A percentile compares a stretch with the other conserved stretches of the same genome.
These are phyloP conservation scores for Chaetoscypha palmicola DNA, from an alignment of 2,329 filamentous ascomycete genomes.

Conservation along the genomic window DNA sequence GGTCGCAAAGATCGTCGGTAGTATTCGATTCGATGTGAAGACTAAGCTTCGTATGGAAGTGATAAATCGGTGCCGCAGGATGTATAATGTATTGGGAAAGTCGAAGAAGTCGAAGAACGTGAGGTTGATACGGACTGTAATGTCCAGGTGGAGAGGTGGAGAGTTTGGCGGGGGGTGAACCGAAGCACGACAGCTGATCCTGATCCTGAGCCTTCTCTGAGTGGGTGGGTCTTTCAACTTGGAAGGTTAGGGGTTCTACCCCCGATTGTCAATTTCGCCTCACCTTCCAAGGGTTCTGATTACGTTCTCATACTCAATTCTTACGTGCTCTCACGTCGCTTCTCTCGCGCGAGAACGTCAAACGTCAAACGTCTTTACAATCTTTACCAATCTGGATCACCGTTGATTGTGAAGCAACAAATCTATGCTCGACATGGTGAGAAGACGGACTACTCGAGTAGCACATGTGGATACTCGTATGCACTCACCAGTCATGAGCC, in stretches of 20 bases:
- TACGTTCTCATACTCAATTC: not conserved
- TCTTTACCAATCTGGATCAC: too few species aligned
- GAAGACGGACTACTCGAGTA: too few species aligned
- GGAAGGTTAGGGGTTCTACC: not conserved
- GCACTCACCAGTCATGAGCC: too few species aligned
- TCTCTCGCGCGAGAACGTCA: too few species aligned
- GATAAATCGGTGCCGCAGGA: not conserved
- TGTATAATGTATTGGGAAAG: not conserved
- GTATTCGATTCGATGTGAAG: not conserved
- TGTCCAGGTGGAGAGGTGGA: not conserved
- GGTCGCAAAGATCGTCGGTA: not conserved
- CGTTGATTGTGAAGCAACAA: too few species aligned
- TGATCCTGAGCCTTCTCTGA: not conserved
- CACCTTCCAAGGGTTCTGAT: too few species aligned
- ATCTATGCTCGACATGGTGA: too few species aligned
- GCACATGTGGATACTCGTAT: too few species aligned
- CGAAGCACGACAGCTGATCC: not conserved
- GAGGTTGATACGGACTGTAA: not conserved
- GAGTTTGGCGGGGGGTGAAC: not conserved
- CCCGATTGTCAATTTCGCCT: too few species aligned
- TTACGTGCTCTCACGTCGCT: not conserved
- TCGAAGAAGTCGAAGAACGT: not conserved
- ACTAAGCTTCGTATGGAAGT: too few species aligned
- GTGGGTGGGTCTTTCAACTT: not conserved
- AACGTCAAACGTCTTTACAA: too few species aligned